A percentile compares a stretch with the other conserved stretches of the same genome.
Evolutionary conservation across 139 green algal genomes (phyloP).

Genomic region (Tetraselmis striata): DNA sequence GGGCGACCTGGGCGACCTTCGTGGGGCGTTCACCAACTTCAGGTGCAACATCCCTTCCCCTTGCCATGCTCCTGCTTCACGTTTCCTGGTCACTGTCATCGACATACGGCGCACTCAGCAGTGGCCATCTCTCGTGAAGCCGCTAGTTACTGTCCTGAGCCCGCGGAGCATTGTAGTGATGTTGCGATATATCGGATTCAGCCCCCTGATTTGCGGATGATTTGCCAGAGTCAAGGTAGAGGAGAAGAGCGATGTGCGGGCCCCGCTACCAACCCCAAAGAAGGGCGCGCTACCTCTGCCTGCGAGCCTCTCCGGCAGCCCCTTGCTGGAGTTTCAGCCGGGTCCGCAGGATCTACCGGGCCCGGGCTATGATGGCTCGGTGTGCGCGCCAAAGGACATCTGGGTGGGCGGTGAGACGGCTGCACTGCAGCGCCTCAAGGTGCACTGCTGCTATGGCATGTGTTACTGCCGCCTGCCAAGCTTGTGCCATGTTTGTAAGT

Average conservation of each 20-base stretch:
- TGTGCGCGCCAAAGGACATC: background rate
- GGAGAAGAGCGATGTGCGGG: constrained; percentile 34
- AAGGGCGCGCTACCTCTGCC: constrained; percentile 56
- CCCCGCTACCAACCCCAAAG: constrained; percentile 35
- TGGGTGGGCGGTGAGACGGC: constrained; percentile 74
- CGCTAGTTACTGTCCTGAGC: too few relatives aligned
- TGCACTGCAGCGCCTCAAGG: constrained; percentile 75
- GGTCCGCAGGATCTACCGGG: constrained; percentile 36
- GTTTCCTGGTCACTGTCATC: too few relatives aligned
- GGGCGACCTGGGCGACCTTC: background rate
- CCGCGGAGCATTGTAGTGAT: too few relatives aligned
- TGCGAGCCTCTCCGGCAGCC: background rate
- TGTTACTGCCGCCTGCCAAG: too few relatives aligned
- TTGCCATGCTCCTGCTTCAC: too few relatives aligned
- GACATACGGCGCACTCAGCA: too few relatives aligned
- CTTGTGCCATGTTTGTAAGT: too few relatives aligned
- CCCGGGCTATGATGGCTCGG: background rate
- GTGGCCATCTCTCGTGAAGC: too few relatives aligned
- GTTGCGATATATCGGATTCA: too few relatives aligned
- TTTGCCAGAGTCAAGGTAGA: constrained; percentile 35
- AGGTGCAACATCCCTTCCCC: too few relatives aligned
- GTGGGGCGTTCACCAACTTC: background rate
- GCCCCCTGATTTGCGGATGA: too few relatives aligned
- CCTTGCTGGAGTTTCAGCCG: constrained; percentile 13
- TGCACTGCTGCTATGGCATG: background rate